These are phyloP conservation scores for Mycosarcoma maydis DNA, from an alignment of 1,284 basidiomycete species.

Conservation along the genomic window DNA sequence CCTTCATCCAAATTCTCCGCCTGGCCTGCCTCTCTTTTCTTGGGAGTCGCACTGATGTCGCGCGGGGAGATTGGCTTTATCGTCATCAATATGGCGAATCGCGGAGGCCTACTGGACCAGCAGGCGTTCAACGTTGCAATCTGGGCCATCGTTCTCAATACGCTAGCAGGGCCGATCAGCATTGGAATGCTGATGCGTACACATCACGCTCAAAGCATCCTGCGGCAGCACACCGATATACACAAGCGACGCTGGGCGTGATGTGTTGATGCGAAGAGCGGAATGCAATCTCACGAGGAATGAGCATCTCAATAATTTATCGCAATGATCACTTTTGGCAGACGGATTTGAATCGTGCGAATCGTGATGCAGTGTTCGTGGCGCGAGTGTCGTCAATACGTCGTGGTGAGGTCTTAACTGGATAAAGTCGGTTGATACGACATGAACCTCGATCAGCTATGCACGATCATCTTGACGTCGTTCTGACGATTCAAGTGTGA, in stretches of 20 bases:
- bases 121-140: constrained; percentile 46
- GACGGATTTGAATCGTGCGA: too few relatives aligned
- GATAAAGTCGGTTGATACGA: too few relatives aligned
- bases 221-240: background rate
- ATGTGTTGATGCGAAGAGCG: background rate
- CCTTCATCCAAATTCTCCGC: background rate
- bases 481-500: too few relatives aligned
- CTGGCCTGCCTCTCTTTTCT: constrained; percentile 61
- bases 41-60: constrained; percentile 71
- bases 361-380: too few relatives aligned
- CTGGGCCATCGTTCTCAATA: constrained; percentile 52
- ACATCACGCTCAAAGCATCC: constrained; percentile 9
- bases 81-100: constrained; percentile 37
- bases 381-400: too few relatives aligned
- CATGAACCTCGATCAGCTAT: too few relatives aligned
- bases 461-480: too few relatives aligned
- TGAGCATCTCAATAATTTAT: too few relatives aligned
- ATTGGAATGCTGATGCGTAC: constrained; percentile 41
- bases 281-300: too few relatives aligned
- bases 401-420: too few relatives aligned
- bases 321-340: too few relatives aligned
- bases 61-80: constrained; percentile 72
- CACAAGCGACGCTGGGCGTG: constrained; percentile 3
- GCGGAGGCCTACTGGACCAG: constrained; percentile 13
- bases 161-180: constrained; percentile 37